Conservation (phyloP, 2,329 filamentous ascomycete genomes). For the Cryphonectria parasitica region DNA sequence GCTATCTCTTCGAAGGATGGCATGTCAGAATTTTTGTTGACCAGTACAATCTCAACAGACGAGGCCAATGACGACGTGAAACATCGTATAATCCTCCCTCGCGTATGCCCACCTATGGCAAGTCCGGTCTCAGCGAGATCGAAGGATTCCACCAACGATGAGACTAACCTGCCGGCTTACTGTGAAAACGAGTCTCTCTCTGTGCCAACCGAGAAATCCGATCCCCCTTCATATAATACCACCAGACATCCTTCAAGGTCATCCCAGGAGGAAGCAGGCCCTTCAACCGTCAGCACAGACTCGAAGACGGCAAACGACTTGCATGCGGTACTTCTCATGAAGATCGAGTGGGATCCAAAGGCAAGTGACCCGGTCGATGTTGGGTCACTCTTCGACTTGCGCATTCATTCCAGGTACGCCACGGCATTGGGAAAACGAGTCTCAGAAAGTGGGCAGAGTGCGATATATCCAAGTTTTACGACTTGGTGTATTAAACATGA, state of each 20-base stretch:
- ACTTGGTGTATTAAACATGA: constrained; percentile 36
- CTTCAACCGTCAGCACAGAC: neutral
- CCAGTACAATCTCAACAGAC: neutral
- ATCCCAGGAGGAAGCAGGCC: neutral
- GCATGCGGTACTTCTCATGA: neutral
- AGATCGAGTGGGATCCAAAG: constrained; percentile 14
- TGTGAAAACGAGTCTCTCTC: neutral
- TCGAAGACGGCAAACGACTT: neutral
- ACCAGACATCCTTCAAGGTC: neutral
- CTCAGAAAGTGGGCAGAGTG: neutral
- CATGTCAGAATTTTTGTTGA: neutral
- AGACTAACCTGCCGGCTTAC: neutral
- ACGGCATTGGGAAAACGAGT: neutral
- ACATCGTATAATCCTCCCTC: neutral
- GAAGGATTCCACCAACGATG: neutral
- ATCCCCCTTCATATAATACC: neutral
- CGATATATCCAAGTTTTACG: constrained; percentile 31
- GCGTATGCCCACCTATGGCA: neutral
- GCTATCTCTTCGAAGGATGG: neutral
- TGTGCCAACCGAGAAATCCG: neutral
- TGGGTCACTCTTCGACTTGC: constrained; percentile 3
- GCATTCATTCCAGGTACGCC: neutral
- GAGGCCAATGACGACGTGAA: neutral
- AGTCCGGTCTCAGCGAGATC: neutral
- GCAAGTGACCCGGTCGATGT: constrained; percentile 18